Base-by-base conservation (phyloP, 2,329 filamentous ascomycete species). In the Fusarium buharicum region DNA sequence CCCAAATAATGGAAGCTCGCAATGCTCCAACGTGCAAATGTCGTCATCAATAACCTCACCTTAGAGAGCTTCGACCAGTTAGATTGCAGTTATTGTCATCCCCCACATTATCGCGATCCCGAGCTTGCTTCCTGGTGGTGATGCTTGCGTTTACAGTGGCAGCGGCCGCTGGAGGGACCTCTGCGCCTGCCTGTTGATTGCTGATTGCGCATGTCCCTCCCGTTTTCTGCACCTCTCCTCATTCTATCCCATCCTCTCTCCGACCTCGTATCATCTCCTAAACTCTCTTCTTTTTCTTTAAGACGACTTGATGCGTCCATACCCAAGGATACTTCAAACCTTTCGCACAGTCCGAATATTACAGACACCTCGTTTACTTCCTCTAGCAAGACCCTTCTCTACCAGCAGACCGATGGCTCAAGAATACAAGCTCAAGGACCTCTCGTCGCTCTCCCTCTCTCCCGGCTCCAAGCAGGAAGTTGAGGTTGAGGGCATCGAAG, bases 401-500 rank as follows among this genome's bases (percentile, higher is more conserved):
- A 68, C 72, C 4, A 67, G 70, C 44, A 30, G 53, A 71, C 73
- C 74, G 66, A 86, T 86, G 84, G 78, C 74, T 31, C 78, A 83
- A 51, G 83, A 87, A 70, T 89, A 84, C 74, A 88, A 86, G 73
- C 85, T 97, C 72, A 96, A 95, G 76, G 90, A 85, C 72, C 78
- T 97, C 59, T 83, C 84, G 41, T 90, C 89, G 68, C 82, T 97
- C 52, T 84, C 89, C 64, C 81, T 98, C 62, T 85, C 90, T 74
- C 87, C 89, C 27, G 89, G 92, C 17, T 89, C 95, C 68, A 98
- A 97, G 81, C 84, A 90, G 62, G 93, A 98, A 76, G 90, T 86
- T 13, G 93, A 97, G 70, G 90, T 99, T 5, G 94, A 98, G 70
- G 95, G 94, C 17, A 82, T 99, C 38, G 88, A 94, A 54, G 88